phyloP scores from a whole-genome alignment of 306 rosid genomes.

The Parietaria judaica region DNA sequence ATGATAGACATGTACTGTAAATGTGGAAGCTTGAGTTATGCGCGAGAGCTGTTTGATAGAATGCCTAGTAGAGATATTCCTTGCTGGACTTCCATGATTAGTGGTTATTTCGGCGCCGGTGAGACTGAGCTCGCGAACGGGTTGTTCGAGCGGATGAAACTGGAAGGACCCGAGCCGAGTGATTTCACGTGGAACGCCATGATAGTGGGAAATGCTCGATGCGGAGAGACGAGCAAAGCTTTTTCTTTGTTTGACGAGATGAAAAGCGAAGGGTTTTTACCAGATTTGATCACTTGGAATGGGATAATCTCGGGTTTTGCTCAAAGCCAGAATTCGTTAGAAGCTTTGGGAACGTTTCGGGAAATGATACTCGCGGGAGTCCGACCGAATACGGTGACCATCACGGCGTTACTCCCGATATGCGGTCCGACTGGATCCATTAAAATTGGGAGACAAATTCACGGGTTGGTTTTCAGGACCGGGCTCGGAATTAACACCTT shows the following conservation, averaged over 20 bases:
- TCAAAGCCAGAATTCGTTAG: conserved; percentile 27
- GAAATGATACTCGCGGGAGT: conserved; percentile 36
- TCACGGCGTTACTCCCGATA: conserved; percentile 49
- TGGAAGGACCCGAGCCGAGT: conserved; percentile 55
- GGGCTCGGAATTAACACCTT: conserved; percentile 38
- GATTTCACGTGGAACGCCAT: conserved; percentile 64
- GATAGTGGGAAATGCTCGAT: conserved; percentile 45
- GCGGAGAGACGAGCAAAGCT: conserved; percentile 26
- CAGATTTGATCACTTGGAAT: conserved; percentile 58
- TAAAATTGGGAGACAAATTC: conserved; percentile 47
- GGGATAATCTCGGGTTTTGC: conserved; percentile 47
- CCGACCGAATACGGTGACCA: conserved; percentile 44
- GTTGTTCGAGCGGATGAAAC: conserved; percentile 59
- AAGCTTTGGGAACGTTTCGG: conserved; percentile 35
- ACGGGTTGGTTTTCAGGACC: conserved; percentile 45
- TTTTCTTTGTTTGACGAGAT: conserved; percentile 35
- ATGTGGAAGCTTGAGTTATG: conserved; percentile 38
- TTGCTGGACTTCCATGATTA: conserved; percentile 57
- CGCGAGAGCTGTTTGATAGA: conserved; percentile 39
- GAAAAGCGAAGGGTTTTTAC: conserved; percentile 38
- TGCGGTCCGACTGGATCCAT: conserved; percentile 41
- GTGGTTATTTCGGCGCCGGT: conserved; percentile 40
- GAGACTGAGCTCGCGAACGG: conserved; percentile 25
- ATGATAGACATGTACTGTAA: conserved; percentile 56
- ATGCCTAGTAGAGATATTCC: conserved; percentile 49